These are phyloP conservation scores for Teratosphaeria gauchensis DNA, from an alignment of 2,329 filamentous ascomycete species.

Conservation along the genomic window DNA sequence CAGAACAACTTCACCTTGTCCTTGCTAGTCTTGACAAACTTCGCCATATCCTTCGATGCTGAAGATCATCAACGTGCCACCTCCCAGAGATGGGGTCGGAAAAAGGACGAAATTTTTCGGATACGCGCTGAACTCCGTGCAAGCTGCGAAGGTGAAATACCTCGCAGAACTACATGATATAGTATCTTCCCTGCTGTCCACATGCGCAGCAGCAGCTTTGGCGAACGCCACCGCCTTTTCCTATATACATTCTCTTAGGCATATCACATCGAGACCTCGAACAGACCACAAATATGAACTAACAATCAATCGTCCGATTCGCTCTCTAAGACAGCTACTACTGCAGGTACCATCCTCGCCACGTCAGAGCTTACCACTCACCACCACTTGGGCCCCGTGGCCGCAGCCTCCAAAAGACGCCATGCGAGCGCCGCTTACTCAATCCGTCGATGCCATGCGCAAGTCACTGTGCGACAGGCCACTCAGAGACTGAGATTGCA, in stretches of 20 bases:
- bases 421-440: neutral
- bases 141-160: neutral
- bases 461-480: neutral
- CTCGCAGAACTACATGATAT: neutral
- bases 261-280: neutral
- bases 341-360: conserved; percentile 8
- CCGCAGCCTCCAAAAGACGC: conserved; percentile 1
- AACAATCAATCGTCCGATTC: neutral
- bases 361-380: conserved; percentile 6
- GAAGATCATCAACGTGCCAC: too few species aligned
- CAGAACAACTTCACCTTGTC: too few species aligned
- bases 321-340: conserved; percentile 1
- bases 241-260: neutral
- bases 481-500: neutral
- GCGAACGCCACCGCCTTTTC: neutral
- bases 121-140: neutral
- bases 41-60: too few species aligned
- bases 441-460: neutral
- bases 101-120: too few species aligned
- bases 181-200: neutral
- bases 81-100: too few species aligned
- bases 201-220: neutral
- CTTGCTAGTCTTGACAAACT: too few species aligned
- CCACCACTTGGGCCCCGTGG: conserved; percentile 1
- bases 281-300: neutral